Percentiles rank a stretch among this genome's conserved stretches.
phyloP scores from a whole-genome alignment of 208 protist species.

The Crithidia brevicula region DNA sequence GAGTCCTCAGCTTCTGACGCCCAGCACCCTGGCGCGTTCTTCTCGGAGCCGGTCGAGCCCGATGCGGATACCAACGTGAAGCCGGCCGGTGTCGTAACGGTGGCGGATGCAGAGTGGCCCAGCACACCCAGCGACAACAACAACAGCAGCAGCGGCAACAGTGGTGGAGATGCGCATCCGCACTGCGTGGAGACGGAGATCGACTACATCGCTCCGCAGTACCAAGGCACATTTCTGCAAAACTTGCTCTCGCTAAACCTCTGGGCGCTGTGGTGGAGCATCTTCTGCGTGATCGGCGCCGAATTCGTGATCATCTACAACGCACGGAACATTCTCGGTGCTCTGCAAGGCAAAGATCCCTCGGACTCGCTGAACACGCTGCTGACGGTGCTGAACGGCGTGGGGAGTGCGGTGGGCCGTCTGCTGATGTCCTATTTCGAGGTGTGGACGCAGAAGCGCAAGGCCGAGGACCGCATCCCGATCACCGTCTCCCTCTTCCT shows the following conservation, averaged over 20 bases:
- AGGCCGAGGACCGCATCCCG: constrained; percentile 51
- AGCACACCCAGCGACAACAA: not conserved
- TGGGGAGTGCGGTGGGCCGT: constrained; percentile 55
- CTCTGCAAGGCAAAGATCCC: constrained; percentile 31
- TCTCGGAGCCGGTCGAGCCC: not conserved
- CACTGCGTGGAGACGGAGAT: constrained; percentile 48
- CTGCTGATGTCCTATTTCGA: constrained; percentile 57
- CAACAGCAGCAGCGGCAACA: no score
- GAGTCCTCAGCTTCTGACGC: not conserved
- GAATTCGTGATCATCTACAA: constrained; percentile 66
- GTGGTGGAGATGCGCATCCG: no score
- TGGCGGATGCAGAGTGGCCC: not conserved
- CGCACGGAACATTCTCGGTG: constrained; percentile 45
- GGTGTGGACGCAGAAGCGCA: constrained; percentile 47
- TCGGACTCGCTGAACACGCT: constrained; percentile 37
- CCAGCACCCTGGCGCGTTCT: not conserved
- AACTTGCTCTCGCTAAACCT: constrained; percentile 40
- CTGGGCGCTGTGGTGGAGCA: constrained; percentile 47
- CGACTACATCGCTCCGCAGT: constrained; percentile 70
- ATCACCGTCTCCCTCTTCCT: constrained; percentile 54
- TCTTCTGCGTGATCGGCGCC: constrained; percentile 44
- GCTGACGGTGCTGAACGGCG: constrained; percentile 53
- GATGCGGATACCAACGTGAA: not conserved
- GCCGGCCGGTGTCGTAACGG: not conserved
- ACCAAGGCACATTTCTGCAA: constrained; percentile 51